phyloP scores from a whole-genome alignment of 2,329 filamentous ascomycete genomes.

The Aspergillus fijiensis region DNA sequence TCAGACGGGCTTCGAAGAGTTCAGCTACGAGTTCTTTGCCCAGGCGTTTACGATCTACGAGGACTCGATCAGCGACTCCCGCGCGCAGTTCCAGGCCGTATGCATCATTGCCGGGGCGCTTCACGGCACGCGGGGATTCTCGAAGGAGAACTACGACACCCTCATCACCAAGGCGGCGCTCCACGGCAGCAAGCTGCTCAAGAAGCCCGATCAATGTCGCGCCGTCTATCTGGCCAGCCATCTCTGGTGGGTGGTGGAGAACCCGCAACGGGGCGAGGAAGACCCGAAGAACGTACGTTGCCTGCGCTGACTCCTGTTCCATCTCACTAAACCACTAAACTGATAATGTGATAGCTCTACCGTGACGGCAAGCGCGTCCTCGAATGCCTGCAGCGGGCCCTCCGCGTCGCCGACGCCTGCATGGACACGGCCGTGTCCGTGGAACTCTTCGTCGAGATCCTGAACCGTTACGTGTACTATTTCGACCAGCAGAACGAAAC shows the following conservation, averaged over 20 bases:
- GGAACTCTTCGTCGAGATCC: constrained; percentile 95
- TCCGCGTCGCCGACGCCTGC: constrained; percentile 95
- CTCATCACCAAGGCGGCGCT: constrained; percentile 96
- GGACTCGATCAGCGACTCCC: constrained; percentile 90
- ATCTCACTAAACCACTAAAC: constrained; percentile 1
- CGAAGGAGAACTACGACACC: constrained; percentile 97
- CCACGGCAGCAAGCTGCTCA: constrained; percentile 92
- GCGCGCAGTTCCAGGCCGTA: constrained; percentile 96
- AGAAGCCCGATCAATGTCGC: constrained; percentile 96
- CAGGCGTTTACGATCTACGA: constrained; percentile 98
- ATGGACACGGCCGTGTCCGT: constrained; percentile 98
- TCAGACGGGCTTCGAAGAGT: constrained; percentile 87
- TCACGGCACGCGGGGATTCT: constrained; percentile 85
- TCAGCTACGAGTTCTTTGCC: constrained; percentile 96
- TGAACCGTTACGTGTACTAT: constrained; percentile 98
- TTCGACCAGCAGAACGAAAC: constrained; percentile 99
- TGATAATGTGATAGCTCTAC: constrained; percentile 66
- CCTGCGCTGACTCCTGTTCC: neutral
- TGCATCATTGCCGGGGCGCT: constrained; percentile 88
- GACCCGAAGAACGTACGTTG: constrained; percentile 72
- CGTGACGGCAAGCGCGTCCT: constrained; percentile 96
- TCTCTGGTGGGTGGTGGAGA: constrained; percentile 95
- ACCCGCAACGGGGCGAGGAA: constrained; percentile 71
- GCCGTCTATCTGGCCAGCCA: constrained; percentile 96
- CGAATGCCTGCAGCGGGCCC: constrained; percentile 90